phyloP scores from a whole-genome alignment of 805 yeast species.

The Barnettozyma salicaria region DNA sequence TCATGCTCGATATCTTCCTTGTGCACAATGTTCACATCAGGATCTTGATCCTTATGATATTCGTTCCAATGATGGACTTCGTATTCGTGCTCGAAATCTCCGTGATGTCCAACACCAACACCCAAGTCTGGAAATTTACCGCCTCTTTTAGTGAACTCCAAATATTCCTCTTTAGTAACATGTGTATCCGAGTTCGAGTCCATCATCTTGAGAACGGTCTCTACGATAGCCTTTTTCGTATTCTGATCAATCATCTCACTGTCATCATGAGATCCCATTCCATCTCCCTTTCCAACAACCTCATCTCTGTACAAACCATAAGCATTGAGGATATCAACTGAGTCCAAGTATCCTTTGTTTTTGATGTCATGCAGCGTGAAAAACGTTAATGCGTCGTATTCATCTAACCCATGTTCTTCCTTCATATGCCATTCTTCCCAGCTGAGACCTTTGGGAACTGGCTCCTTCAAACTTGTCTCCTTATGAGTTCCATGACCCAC shows the following conservation, averaged over 20 bases:
- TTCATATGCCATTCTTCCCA: constrained; percentile 93
- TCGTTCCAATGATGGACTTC: constrained; percentile 93
- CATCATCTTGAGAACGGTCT: constrained; percentile 48
- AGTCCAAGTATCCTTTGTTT: constrained; percentile 49
- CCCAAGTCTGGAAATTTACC: constrained; percentile 87
- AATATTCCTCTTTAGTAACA: constrained; percentile 66
- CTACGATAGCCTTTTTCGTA: constrained; percentile 47
- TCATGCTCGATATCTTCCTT: constrained; percentile 76
- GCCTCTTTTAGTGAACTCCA: constrained; percentile 51
- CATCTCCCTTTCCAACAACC: constrained; percentile 84
- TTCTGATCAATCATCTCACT: constrained; percentile 52
- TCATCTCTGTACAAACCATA: constrained; percentile 74
- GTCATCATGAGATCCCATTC: constrained; percentile 75
- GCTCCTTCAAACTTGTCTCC: constrained; percentile 24
- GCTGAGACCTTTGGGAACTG: constrained; percentile 45
- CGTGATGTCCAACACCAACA: constrained; percentile 90
- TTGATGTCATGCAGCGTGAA: constrained; percentile 75
- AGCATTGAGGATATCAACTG: constrained; percentile 62
- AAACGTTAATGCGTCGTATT: constrained; percentile 67
- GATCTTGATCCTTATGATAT: constrained; percentile 71
- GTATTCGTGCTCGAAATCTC: constrained; percentile 88
- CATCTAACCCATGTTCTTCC: constrained; percentile 75
- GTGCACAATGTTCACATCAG: constrained; percentile 74
- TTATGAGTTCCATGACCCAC: constrained; percentile 18
- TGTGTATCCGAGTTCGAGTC: constrained; percentile 64